A percentile compares a stretch with the other conserved stretches of the same genome.
Evolutionary conservation across 495 filamentous ascomycete species (phyloP).

Genomic region (Penicillium turbatum): DNA sequence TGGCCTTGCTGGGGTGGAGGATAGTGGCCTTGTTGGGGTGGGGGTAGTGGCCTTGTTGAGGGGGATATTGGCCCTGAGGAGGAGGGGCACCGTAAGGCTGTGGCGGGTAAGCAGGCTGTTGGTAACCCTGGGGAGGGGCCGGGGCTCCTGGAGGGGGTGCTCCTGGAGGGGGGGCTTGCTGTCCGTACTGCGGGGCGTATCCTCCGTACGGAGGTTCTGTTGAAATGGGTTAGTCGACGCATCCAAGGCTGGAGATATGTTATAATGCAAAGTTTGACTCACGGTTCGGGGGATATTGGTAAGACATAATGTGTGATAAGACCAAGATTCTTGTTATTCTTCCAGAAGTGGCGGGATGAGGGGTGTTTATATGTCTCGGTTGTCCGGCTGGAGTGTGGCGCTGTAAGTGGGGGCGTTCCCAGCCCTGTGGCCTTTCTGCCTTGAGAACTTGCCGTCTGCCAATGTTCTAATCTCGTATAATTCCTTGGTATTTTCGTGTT

Average conservation of each 20-base stretch:
- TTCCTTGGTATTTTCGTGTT: neutral
- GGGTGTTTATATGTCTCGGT: slow-evolving; percentile 1
- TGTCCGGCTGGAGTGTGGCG: slow-evolving; percentile 3
- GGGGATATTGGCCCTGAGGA: slow-evolving; percentile 9
- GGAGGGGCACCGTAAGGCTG: slow-evolving; percentile 24
- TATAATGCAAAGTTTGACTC: slow-evolving; percentile 1
- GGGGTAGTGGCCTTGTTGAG: slow-evolving; percentile 20
- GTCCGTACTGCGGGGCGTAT: slow-evolving; percentile 23
- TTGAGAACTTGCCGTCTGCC: neutral
- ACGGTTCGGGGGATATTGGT: slow-evolving; percentile 32
- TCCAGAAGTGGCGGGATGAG: neutral
- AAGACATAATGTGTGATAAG: slow-evolving; percentile 23
- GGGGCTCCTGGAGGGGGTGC: slow-evolving; percentile 32
- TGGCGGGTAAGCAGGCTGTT: slow-evolving; percentile 21
- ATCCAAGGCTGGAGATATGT: neutral
- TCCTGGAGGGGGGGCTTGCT: slow-evolving; percentile 28
- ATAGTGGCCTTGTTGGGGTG: slow-evolving; percentile 28
- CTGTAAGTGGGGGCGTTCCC: slow-evolving; percentile 8
- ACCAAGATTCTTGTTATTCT: neutral
- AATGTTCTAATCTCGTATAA: neutral
- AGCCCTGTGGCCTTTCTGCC: neutral
- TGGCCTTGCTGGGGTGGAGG: slow-evolving; percentile 26
- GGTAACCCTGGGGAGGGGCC: slow-evolving; percentile 34
- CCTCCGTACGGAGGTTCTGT: slow-evolving; percentile 28
- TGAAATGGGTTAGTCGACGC: slow-evolving; percentile 1